Conservation (phyloP, 345 rosid genomes). For the Rhodamnia argentea region DNA sequence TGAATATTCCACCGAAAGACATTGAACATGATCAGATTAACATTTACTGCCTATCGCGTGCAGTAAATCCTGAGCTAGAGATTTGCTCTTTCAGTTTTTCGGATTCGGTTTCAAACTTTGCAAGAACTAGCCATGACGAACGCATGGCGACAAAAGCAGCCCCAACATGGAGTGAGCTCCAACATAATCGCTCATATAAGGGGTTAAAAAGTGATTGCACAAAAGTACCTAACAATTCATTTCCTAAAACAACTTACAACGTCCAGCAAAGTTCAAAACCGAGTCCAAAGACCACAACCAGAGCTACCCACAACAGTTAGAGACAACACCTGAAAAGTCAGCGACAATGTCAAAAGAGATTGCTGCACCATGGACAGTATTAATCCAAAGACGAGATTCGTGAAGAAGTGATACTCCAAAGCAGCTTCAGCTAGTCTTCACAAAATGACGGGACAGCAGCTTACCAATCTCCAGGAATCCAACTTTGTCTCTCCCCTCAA, state of each 20-base stretch:
- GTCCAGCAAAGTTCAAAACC: background rate
- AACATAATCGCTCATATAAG: background rate
- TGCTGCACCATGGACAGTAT: background rate
- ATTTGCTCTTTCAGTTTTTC: background rate
- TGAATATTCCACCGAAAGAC: background rate
- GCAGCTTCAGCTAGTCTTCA: conserved; percentile 25
- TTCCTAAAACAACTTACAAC: background rate
- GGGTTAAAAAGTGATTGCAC: background rate
- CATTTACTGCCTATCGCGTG: background rate
- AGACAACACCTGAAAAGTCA: background rate
- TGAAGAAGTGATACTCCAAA: background rate
- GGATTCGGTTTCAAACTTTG: background rate
- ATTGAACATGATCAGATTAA: background rate
- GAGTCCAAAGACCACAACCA: background rate
- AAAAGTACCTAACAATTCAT: background rate
- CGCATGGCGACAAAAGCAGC: background rate
- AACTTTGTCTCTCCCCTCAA: conserved; percentile 56
- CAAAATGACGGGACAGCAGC: conserved; percentile 52
- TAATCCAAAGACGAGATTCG: background rate
- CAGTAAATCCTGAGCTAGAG: background rate
- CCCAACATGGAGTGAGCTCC: background rate
- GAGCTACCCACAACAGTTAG: background rate
- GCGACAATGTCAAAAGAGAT: background rate
- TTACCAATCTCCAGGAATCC: conserved; percentile 70
- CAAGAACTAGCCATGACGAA: background rate